Evolutionary conservation across 2,329 filamentous ascomycete genomes (phyloP), one percentile per base, ranked within the genome.

Genomic region (Scedosporium apiospermum): DNA sequence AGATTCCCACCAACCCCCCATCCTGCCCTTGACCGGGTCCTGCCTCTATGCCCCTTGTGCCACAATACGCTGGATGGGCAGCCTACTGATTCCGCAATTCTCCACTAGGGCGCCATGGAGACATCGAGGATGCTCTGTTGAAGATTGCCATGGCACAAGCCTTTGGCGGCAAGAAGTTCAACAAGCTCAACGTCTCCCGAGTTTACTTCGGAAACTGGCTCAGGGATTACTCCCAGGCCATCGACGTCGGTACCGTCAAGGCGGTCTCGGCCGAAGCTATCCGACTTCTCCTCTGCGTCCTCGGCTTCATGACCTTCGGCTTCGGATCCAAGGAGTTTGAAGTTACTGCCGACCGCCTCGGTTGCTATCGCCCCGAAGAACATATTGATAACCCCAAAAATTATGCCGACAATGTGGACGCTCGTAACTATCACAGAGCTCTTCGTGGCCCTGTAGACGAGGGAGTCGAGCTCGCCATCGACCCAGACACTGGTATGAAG

Each of bases 201-300:
- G 90, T 96, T 66, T 97, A 97, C 79, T 97, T 97, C 78, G 93
- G 93, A 66, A 97, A 96, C 79, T 96, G 93, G 93, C 84, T 96
- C 41, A 85, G 83, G 64, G 93, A 97, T 76, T 97, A 97, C 76
- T 95, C 90, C 61, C 93, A 97, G 75, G 93, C 92, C 65, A 90
- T 96, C 69, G 93, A 97, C 74, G 90, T 96, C 59, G 93, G 91
- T 65, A 96, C 91, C 3, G 85, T 96, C 76, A 96, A 96, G 78
- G 85, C 88, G 69, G 92, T 97, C 66, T 93, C 90, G 63, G 88
- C 91, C 60, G 91, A 96, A 75, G 92, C 92, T 64, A 96, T 97
- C 71, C 88, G 93, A 41, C 89, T 97, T 58, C 79, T 96, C 14
- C 84, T 97, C 62, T 96, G 90, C 81, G 85, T 97, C 57, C 82